Evolutionary conservation across 2,329 filamentous ascomycete species (phyloP).

Genomic region (Huntiella decipiens): DNA sequence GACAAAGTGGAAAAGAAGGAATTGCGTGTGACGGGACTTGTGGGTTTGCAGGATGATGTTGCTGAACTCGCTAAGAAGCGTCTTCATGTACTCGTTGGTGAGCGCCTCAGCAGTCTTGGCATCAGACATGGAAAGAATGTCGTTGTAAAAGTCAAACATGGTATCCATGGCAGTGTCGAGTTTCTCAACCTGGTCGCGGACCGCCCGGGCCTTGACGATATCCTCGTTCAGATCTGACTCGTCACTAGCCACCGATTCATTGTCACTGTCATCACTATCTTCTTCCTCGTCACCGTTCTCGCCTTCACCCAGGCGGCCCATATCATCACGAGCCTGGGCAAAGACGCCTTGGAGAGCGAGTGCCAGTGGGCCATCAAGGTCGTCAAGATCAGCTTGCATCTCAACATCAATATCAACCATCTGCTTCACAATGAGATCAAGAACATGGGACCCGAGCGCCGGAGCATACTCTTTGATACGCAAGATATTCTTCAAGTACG

Average conservation of each 20-base stretch:
- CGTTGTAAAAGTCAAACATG: conserved; percentile 67
- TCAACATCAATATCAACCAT: conserved; percentile 90
- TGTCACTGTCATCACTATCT: conserved; percentile 45
- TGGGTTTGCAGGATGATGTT: conserved; percentile 79
- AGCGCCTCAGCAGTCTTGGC: conserved; percentile 36
- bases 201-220: conserved; percentile 40
- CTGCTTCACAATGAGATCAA: conserved; percentile 66
- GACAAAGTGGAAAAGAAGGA: conserved; percentile 87
- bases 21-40: conserved; percentile 83
- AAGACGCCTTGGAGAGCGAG: conserved; percentile 34
- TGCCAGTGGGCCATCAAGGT: conserved; percentile 74
- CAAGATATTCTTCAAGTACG: conserved; percentile 76
- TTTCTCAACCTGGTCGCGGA: conserved; percentile 73
- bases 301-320: conserved; percentile 40
- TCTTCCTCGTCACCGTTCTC: conserved; percentile 44
- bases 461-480: conserved; percentile 59
- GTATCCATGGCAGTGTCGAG: conserved; percentile 80
- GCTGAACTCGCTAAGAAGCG: conserved; percentile 69
- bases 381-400: conserved; percentile 83
- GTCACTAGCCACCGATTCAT: conserved; percentile 52
- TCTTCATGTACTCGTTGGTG: conserved; percentile 40
- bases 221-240: conserved; percentile 44
- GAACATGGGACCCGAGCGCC: conserved; percentile 58
- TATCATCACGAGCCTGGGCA: conserved; percentile 19
- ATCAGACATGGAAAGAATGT: conserved; percentile 48